Evolutionary conservation across 306 rosid species (phyloP).

Genomic region (Acacia confusa): DNA sequence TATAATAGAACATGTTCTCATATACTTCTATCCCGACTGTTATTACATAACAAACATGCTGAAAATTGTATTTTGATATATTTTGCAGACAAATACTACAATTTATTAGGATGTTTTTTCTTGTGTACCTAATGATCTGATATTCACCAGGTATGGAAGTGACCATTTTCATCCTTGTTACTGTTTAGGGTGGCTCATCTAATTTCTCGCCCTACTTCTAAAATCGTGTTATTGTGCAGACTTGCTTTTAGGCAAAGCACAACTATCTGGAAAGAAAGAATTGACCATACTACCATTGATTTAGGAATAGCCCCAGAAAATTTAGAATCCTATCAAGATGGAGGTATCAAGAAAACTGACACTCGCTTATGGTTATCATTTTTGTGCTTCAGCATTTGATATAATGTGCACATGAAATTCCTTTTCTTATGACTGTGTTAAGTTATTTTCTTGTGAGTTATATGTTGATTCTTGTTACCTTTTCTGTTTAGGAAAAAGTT

Average conservation of each 20-base stretch:
- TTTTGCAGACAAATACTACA: conserved; percentile 78
- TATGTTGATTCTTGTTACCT: no score
- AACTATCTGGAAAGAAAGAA: conserved; percentile 51
- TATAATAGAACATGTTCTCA: background rate
- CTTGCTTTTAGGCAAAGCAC: conserved; percentile 60
- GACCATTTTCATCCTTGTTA: conserved; percentile 4
- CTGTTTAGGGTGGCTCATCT: conserved; percentile 5
- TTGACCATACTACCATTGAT: conserved; percentile 59
- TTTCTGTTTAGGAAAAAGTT: no score
- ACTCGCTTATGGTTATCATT: no score
- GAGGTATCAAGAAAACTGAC: background rate
- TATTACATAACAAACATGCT: background rate
- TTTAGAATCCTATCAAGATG: conserved; percentile 10
- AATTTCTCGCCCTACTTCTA: conserved; percentile 1
- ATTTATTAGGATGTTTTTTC: conserved; percentile 91
- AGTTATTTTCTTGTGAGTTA: no score
- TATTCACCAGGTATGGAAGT: conserved; percentile 69
- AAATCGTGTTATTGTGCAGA: conserved; percentile 26
- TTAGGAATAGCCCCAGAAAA: conserved; percentile 13
- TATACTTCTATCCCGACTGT: background rate
- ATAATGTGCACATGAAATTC: no score
- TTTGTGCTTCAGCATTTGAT: no score
- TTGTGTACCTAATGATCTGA: conserved; percentile 88
- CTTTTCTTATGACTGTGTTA: no score
- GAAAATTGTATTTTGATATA: conserved; percentile 25